A percentile compares a stretch with the other conserved stretches of the same genome.
Evolutionary conservation across 1,139 yeast species (phyloP).

Genomic region (Hyphopichia burtonii): DNA sequence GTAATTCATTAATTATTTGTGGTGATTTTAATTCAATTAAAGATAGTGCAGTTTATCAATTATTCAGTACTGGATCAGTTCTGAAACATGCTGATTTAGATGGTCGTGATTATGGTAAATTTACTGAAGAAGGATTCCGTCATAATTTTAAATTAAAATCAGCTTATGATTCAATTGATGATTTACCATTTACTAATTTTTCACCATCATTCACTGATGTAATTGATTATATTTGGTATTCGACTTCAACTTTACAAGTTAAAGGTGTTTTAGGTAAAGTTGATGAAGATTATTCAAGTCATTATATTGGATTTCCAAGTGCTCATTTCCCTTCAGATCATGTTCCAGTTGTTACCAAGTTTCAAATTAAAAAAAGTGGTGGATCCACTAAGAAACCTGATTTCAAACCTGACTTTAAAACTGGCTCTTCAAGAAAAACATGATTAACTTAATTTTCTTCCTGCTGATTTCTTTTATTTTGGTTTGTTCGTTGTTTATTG

Average conservation of each 20-base stretch:
- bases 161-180: slow-evolving; percentile 81
- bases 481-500: background rate
- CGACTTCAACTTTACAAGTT: slow-evolving; percentile 75
- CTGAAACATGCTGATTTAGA: slow-evolving; percentile 75
- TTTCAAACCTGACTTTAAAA: slow-evolving; percentile 53
- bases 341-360: slow-evolving; percentile 75
- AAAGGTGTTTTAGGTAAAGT: slow-evolving; percentile 84
- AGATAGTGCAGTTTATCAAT: slow-evolving; percentile 89
- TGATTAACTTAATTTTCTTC: slow-evolving; percentile 9
- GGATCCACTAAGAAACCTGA: slow-evolving; percentile 33
- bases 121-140: slow-evolving; percentile 84
- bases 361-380: slow-evolving; percentile 60
- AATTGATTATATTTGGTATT: slow-evolving; percentile 94
- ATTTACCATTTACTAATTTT: slow-evolving; percentile 90
- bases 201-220: slow-evolving; percentile 92
- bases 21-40: slow-evolving; percentile 94
- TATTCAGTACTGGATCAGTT: slow-evolving; percentile 76
- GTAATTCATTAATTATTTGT: slow-evolving; percentile 71
- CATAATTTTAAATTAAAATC: slow-evolving; percentile 82
- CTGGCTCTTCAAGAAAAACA: slow-evolving; percentile 52
- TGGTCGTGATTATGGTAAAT: slow-evolving; percentile 87
- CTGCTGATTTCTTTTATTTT: background rate
- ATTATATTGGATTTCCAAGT: slow-evolving; percentile 89
- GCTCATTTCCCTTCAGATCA: slow-evolving; percentile 95
- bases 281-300: slow-evolving; percentile 72